Evolutionary conservation across 306 rosid species (phyloP), one percentile per base, ranked within the genome.

Genomic region (Cicer cuneatum): DNA sequence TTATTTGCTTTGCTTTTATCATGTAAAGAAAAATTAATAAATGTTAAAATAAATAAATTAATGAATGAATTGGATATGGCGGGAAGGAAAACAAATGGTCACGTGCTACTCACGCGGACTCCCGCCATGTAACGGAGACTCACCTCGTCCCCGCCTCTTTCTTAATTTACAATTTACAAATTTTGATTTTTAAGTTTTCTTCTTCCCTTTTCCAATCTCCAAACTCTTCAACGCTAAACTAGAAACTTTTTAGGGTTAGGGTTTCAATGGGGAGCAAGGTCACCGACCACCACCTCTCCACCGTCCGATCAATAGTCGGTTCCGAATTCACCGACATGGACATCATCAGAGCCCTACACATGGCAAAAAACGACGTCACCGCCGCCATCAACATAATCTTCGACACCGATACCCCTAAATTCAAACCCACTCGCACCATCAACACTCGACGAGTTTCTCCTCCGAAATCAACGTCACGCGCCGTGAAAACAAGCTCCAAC

Each of bases 381-480:
- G 96, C 94, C 7, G 98, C 98, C 52, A 91, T 93, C 63, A 93
- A 93, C 76, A 87, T 93, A 64, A 84, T 93, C 54, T 91, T 91
- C 71, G 97, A 91, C 60, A 41, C 80, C 75, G 90, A 83, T 66
- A 72, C 85, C 8, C 40, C 66, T 68, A 88, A 80, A 63, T 74
- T 57, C 19, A 83, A 82, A 40, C 53, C 73, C 37, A 58, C 75
- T 3, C 80, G 52, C 39, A n/a, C 12, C 19, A 82, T 8, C 14
- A 86, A 58, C 5, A 82, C 41, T 5, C 66, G 15, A 7, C 33
- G 68, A 33, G 60, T 53, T 54, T 59, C 81, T 66, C 82, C 70
- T 70, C 85, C 73, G n/a, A 71, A 57, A 15, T 69, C 81, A 12
- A 49, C 65, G 13, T 53, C 92, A 4, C 41, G 8, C 64, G 10